A percentile compares a stretch with the other conserved stretches of the same genome.
Evolutionary conservation across 2,329 filamentous ascomycete genomes (phyloP).

Genomic region (Chaetomium sp.): DNA sequence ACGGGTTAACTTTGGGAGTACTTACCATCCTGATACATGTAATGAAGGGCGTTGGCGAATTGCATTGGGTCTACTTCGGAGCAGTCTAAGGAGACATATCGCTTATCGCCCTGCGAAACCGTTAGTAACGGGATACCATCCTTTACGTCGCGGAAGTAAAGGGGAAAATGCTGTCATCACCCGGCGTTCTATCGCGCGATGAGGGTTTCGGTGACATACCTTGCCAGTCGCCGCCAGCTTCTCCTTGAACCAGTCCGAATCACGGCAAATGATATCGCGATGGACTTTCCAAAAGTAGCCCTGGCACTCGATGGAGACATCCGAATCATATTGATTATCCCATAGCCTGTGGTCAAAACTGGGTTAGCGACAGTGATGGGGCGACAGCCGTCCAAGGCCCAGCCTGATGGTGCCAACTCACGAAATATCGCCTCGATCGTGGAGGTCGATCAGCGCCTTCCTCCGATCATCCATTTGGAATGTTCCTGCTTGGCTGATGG

Average conservation of each 20-base stretch:
- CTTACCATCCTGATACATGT: conserved; percentile 26
- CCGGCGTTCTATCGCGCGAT: not conserved
- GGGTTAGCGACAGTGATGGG: not conserved
- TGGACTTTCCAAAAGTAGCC: conserved; percentile 12
- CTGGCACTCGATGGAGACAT: conserved; percentile 18
- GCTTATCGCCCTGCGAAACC: not conserved
- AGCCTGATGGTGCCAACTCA: conserved; percentile 2
- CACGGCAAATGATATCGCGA: conserved; percentile 16
- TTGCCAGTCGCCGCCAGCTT: conserved; percentile 9
- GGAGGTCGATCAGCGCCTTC: conserved; percentile 3
- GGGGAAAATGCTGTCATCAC: not conserved
- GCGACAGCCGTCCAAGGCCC: not conserved
- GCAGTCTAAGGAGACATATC: conserved; percentile 11
- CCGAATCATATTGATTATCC: conserved; percentile 15
- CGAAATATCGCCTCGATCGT: conserved; percentile 9
- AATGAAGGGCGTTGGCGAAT: conserved; percentile 22
- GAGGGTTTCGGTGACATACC: conserved; percentile 4
- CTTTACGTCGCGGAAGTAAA: not conserved
- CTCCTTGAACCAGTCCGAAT: conserved; percentile 16
- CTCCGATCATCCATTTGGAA: not conserved
- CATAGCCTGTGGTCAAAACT: conserved; percentile 13
- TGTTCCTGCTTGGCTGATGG: too few relatives aligned
- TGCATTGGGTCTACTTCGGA: conserved; percentile 15
- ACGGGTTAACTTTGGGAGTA: not conserved
- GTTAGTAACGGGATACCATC: not conserved